Conservation (phyloP, 208 protist genomes). For the Trypanosoma platydactyli region DNA sequence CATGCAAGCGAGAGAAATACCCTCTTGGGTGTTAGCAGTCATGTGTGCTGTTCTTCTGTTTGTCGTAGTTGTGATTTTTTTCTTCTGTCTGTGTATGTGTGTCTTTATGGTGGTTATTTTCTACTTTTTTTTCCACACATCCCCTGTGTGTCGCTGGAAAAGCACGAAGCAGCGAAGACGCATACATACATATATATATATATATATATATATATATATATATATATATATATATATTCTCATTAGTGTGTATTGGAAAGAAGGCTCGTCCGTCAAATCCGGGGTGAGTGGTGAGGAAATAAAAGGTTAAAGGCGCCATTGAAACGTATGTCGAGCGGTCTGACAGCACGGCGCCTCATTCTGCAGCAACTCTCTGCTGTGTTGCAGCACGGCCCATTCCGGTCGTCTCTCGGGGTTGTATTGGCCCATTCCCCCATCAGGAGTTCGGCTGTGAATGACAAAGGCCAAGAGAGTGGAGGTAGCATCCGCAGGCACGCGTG, state of each 20-base stretch:
- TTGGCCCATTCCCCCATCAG: conserved; percentile 12
- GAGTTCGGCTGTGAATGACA: neutral
- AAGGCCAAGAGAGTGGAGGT: neutral
- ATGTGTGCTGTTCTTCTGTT: too few relatives aligned
- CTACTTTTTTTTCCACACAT: conserved; percentile 2
- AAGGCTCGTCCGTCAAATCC: neutral
- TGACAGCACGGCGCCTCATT: conserved; percentile 64
- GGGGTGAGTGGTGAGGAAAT: neutral
- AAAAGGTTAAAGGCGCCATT: neutral
- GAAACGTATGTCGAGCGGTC: conserved; percentile 30
- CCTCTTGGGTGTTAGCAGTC: too few relatives aligned
- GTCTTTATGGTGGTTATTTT: neutral
- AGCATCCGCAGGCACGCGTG: neutral
- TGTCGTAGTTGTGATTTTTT: neutral
- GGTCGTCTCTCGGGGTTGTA: conserved; percentile 31
- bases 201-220: conserved; percentile 18
- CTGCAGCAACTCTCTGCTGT: conserved; percentile 75
- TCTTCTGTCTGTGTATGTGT: conserved; percentile 11
- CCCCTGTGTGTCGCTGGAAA: too few relatives aligned
- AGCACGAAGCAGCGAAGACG: too few relatives aligned
- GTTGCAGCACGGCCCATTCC: conserved; percentile 52
- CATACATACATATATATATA: conserved; percentile 14
- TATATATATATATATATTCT: conserved; percentile 13
- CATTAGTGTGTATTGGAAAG: conserved; percentile 4
- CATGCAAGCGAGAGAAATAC: too few relatives aligned